Base-by-base conservation (phyloP, 371 early-diverging fungal species). In the Actinomucor elegans region DNA sequence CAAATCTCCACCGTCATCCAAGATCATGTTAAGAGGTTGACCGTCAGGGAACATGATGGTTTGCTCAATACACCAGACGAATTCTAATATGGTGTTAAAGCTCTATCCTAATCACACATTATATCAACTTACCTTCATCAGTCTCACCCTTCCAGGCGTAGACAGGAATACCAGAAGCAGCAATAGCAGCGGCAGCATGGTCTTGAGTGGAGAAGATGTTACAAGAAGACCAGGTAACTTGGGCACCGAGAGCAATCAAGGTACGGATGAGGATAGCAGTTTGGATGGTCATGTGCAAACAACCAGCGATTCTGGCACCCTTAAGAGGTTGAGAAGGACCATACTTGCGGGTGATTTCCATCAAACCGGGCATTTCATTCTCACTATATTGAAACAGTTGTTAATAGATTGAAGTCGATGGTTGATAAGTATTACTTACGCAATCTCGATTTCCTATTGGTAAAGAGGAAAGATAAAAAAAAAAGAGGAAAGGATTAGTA, bases 131-230 rank as follows among this genome's bases (percentile, higher is more conserved):
- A 64, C 64, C 59, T 74, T 94, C 96, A 67, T 93, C 94, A 48
- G 95, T 96, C 85, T 96, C 96, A 60, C 95, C 96, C 87, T 96
- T 94, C 96, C 95, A 96, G 66, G 95, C 96, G 55, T 84, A 96
- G 54, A 77, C 90, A 20, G 91, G 89, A 31, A 90, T 86, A 62
- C 91, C 92, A 49, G 90, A 85, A 55, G 81, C 85, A 62, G 90
- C 92, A 62, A 91, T 91, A 47, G 90, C 92, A 58, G 92, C 91
- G 43, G 92, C 93, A 44, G 93, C 92, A 69, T 98, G 98, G 78
- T 98, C 97, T 77, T 99, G 98, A 52, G 99, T 99, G 59, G 97
- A 96, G 89, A 97, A 97, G 66, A 97, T 97, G 92, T 99, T 98
- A 84, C 98, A 99, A 51, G 96, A 94, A 63, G 94, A 92, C 99